Percentiles rank a stretch among this genome's conserved stretches.
Evolutionary conservation across 306 rosid species (phyloP).

Genomic region (Albizia julibrissin): DNA sequence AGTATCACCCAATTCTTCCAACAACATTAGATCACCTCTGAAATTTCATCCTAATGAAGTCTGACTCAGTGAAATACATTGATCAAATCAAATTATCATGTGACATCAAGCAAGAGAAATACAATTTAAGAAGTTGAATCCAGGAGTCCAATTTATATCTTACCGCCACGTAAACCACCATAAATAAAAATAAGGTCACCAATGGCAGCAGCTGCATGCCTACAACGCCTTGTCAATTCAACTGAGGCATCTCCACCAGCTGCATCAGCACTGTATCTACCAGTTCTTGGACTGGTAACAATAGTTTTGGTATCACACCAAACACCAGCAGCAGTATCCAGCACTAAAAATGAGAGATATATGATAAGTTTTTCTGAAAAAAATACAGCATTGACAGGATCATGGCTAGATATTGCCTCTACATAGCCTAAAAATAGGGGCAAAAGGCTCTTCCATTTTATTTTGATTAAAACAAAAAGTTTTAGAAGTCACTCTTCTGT

Average conservation of each 20-base stretch:
- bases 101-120: slow-evolving; percentile 28
- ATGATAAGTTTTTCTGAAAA: slow-evolving; percentile 21
- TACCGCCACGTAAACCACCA: slow-evolving; percentile 99
- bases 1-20: neutral
- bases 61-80: slow-evolving; percentile 8
- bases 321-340: slow-evolving; percentile 99
- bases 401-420: slow-evolving; percentile 15
- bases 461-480: neutral
- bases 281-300: slow-evolving; percentile 93
- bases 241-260: slow-evolving; percentile 99
- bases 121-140: slow-evolving; percentile 20
- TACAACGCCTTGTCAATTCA: slow-evolving; percentile 96
- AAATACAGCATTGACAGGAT: slow-evolving; percentile 28
- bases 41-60: neutral
- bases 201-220: slow-evolving; percentile 99
- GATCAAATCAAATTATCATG: slow-evolving; percentile 20
- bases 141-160: slow-evolving; percentile 33
- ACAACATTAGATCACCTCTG: slow-evolving; percentile 3
- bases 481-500: neutral
- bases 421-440: slow-evolving; percentile 10
- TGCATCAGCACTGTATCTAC: slow-evolving; percentile 98
- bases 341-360: slow-evolving; percentile 52
- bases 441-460: neutral
- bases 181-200: slow-evolving; percentile 96
- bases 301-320: slow-evolving; percentile 99